These are phyloP conservation scores for Hyaloscypha variabilis DNA, from an alignment of 495 filamentous ascomycete species.

Conservation along the genomic window DNA sequence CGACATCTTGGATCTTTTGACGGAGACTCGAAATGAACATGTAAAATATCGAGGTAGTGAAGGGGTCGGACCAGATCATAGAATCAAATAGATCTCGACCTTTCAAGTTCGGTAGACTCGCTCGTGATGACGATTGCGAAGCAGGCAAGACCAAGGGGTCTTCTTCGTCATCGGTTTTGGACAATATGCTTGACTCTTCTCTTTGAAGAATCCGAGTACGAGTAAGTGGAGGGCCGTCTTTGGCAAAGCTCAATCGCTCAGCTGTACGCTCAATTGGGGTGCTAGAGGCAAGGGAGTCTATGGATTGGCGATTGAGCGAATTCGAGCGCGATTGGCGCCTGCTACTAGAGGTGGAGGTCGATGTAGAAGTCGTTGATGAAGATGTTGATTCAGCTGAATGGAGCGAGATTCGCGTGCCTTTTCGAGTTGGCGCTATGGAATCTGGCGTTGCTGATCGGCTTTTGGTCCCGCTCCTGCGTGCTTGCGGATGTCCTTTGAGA, in stretches of 20 bases:
- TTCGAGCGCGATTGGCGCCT: slow-evolving; percentile 1
- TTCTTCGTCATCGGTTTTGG: slow-evolving; percentile 16
- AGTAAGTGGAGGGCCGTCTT: not conserved
- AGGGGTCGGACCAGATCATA: slow-evolving; percentile 64
- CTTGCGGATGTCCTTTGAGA: not conserved
- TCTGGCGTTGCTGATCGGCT: slow-evolving; percentile 5
- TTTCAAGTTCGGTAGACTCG: slow-evolving; percentile 57
- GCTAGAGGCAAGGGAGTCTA: not conserved
- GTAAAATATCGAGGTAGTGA: slow-evolving; percentile 67
- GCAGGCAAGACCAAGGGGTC: slow-evolving; percentile 23
- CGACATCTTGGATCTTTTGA: slow-evolving; percentile 54
- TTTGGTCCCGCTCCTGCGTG: not conserved
- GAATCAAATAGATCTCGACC: slow-evolving; percentile 69
- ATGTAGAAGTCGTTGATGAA: not conserved
- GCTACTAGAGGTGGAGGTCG: not conserved
- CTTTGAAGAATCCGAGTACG: slow-evolving; percentile 10
- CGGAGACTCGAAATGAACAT: slow-evolving; percentile 65
- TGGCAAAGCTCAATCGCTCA: not conserved
- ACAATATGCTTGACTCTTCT: slow-evolving; percentile 19
- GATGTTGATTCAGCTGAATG: slow-evolving; percentile 1
- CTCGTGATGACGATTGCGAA: slow-evolving; percentile 44
- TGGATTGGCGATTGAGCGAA: not conserved
- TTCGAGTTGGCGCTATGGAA: not conserved
- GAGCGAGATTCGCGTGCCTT: slow-evolving; percentile 4
- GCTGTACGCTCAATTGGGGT: not conserved